phyloP scores from a whole-genome alignment of 176 grass and related monocot species.

The Oryza nivara region DNA sequence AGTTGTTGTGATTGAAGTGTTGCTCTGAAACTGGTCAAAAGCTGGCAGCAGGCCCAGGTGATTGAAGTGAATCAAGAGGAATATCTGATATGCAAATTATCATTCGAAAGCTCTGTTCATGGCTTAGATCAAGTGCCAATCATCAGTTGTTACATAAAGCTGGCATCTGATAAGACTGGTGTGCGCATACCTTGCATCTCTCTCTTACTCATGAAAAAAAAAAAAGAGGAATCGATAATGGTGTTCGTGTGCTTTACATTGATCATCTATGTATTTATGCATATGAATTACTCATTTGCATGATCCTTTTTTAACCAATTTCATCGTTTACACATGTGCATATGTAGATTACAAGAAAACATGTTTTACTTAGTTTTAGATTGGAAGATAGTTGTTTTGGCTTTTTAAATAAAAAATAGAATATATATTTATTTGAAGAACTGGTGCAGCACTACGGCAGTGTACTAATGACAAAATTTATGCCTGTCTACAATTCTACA shows the following conservation, averaged over 20 bases:
- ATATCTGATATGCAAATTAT: background rate
- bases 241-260: background rate
- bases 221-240: background rate
- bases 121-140: background rate
- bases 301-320: background rate
- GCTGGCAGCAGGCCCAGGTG: background rate
- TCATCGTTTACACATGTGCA: background rate
- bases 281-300: background rate
- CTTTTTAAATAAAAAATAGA: background rate
- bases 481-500: background rate
- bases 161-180: background rate
- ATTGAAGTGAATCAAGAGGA: background rate
- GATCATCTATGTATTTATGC: background rate
- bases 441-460: background rate
- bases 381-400: background rate
- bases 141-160: background rate
- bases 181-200: background rate
- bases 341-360: background rate
- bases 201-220: background rate
- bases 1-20: background rate
- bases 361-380: background rate
- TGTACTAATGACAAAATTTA: background rate
- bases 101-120: background rate
- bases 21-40: constrained; percentile 15
- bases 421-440: background rate